Base-by-base conservation (phyloP, 1,139 yeast genomes). In the Yamadazyma sp. region DNA sequence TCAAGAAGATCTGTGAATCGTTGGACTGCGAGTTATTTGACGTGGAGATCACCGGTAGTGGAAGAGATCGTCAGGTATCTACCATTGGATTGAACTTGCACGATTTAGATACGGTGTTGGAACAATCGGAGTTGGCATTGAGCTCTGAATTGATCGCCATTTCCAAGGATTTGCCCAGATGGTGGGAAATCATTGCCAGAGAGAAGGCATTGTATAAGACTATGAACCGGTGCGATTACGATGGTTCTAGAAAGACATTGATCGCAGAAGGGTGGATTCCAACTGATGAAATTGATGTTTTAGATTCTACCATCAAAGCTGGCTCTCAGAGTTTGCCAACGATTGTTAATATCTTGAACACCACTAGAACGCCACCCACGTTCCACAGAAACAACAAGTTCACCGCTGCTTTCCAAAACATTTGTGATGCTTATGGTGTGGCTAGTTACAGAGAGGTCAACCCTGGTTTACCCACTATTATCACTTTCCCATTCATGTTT, bases 241-340 rank as follows among this genome's bases (percentile, higher is more conserved):
- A 82, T 53, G 70, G 74, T 34, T 72, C 78, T 21, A 79, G 90
- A 59, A 74, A 75, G 52, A 74, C 81, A 20, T 68, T 85, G 45
- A 72, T 83, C 32, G 86, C 83, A 12, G 92, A 85, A 66, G 94
- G 92, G 23, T 86, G 94, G 94, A 68, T 82, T 12, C 92, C 94
- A 39, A 69, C 76, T 2, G 77, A 78, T 42, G 87, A 82, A 43
- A 60, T 70, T 28, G 59, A 61, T 13, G 52, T 52, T 29, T 67
- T 71, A 44, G 63, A 64, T 16, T 41, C 51, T n/a, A 55, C 72
- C 12, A 57, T 70, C 31, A 65, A 64, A 44, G 51, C 50, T 14
- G 51, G 63, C 3, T 33, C 57, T 15, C 63, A 56, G 26, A 80
- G 78, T 37, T 70, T 84, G 27, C 87, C 90, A 22, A 79, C 94